Conservation (phyloP, 2,329 filamentous ascomycete genomes). For the Beauveria caledonica region DNA sequence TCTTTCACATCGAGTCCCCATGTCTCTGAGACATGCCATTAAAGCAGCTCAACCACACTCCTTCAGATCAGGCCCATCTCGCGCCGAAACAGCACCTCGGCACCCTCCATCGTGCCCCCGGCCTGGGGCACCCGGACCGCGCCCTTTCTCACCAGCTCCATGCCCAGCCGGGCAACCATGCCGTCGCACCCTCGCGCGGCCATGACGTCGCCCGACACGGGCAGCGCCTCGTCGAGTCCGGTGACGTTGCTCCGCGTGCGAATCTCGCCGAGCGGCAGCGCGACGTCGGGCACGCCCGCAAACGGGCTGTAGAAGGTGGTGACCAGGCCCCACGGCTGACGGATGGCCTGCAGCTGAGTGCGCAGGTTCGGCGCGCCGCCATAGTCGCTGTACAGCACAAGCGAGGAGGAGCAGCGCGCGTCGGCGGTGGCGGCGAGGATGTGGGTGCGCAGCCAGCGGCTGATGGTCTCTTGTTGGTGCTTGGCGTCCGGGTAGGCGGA, state of each 20-base stretch:
- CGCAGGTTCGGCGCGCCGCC: constrained; percentile 11
- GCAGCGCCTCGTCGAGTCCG: constrained; percentile 30
- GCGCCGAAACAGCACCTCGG: constrained; percentile 16
- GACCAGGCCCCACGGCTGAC: not conserved
- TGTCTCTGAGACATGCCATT: not conserved
- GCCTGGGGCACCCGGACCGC: constrained; percentile 36
- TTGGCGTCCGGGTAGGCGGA: constrained; percentile 17
- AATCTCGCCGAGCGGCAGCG: constrained; percentile 34
- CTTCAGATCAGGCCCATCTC: not conserved
- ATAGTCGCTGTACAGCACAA: constrained; percentile 22
- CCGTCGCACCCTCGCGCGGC: constrained; percentile 43
- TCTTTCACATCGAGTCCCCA: not conserved
- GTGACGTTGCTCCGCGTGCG: constrained; percentile 30
- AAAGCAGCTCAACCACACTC: too few relatives aligned
- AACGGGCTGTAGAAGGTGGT: constrained; percentile 25
- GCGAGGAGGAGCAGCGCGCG: constrained; percentile 21
- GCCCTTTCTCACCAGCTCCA: constrained; percentile 40
- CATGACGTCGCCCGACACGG: constrained; percentile 33
- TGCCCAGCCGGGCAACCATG: constrained; percentile 45
- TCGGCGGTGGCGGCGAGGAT: constrained; percentile 17
- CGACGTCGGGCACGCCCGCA: constrained; percentile 22
- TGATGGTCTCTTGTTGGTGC: constrained; percentile 25
- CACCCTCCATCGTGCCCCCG: constrained; percentile 26
- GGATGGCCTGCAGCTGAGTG: constrained; percentile 16
- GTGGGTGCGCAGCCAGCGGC: constrained; percentile 24